phyloP scores from a whole-genome alignment of 2,329 filamentous ascomycete genomes.

The Volutella citrinella region DNA sequence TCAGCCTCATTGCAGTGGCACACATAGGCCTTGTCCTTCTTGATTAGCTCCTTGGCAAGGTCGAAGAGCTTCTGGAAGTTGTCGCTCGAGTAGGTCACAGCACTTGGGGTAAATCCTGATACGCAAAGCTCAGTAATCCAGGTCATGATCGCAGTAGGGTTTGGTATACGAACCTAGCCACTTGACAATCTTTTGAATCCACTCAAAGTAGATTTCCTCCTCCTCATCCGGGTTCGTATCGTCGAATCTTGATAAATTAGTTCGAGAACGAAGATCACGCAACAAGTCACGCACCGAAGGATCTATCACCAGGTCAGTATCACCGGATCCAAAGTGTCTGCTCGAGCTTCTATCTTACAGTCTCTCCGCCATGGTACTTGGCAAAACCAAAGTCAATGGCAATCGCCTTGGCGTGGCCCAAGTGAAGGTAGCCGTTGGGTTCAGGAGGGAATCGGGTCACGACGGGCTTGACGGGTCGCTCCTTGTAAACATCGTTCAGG shows the following conservation, averaged over 20 bases:
- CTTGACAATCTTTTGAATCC: constrained; percentile 82
- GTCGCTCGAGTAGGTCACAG: constrained; percentile 85
- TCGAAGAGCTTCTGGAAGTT: constrained; percentile 88
- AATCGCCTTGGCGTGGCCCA: constrained; percentile 94
- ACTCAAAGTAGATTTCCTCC: constrained; percentile 82
- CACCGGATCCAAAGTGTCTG: background rate
- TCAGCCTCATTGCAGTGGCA: constrained; percentile 83
- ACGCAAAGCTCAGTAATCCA: background rate
- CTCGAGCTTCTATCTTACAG: no score
- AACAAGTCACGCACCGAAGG: constrained; percentile 22
- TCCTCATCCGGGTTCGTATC: constrained; percentile 95
- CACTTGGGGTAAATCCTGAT: constrained; percentile 65
- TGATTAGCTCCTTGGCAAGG: constrained; percentile 80
- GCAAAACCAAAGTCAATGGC: constrained; percentile 97
- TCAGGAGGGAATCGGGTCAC: constrained; percentile 78
- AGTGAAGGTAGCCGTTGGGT: constrained; percentile 90
- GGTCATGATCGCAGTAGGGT: background rate
- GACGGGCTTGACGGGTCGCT: constrained; percentile 59
- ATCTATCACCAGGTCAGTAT: constrained; percentile 22
- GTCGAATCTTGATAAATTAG: constrained; percentile 63
- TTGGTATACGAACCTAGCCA: constrained; percentile 65
- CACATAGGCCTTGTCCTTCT: constrained; percentile 70
- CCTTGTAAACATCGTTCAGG: constrained; percentile 67
- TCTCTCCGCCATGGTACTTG: constrained; percentile 71
- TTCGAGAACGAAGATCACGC: background rate